Conservation (phyloP, 768 basidiomycete genomes). For the Phanerodontia chrysosporium region DNA sequence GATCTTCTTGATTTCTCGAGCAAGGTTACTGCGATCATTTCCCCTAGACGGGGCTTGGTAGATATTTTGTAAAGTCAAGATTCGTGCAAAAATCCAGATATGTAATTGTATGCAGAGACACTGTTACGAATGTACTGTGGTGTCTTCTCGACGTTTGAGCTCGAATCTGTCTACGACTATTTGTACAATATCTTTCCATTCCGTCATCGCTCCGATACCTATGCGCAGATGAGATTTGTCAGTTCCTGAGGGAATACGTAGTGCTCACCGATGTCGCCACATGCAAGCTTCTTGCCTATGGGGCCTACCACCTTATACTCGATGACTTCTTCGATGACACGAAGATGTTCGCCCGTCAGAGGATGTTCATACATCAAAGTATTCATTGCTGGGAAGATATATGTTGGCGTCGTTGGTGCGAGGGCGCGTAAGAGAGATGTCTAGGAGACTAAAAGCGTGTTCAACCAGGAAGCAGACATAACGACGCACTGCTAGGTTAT, state of each 20-base stretch:
- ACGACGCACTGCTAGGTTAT: slow-evolving; percentile 74
- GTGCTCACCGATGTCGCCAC: slow-evolving; percentile 83
- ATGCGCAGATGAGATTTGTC: background rate
- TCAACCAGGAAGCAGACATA: background rate
- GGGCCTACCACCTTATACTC: slow-evolving; percentile 83
- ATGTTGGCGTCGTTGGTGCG: slow-evolving; percentile 79
- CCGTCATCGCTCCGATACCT: slow-evolving; percentile 95
- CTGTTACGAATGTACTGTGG: background rate
- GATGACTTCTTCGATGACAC: slow-evolving; percentile 68
- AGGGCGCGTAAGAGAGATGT: slow-evolving; percentile 83
- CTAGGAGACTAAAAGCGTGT: slow-evolving; percentile 27
- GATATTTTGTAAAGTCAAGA: slow-evolving; percentile 17
- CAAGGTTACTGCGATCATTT: slow-evolving; percentile 38
- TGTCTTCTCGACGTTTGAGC: slow-evolving; percentile 6
- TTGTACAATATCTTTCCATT: slow-evolving; percentile 86
- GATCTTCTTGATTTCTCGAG: slow-evolving; percentile 32
- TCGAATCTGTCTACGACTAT: slow-evolving; percentile 58
- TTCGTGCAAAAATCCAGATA: too few relatives aligned
- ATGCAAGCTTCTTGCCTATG: slow-evolving; percentile 83
- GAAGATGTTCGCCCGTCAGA: slow-evolving; percentile 80
- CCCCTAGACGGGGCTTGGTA: slow-evolving; percentile 21
- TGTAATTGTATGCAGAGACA: background rate
- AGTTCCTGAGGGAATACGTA: background rate
- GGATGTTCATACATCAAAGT: slow-evolving; percentile 97
- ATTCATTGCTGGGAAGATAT: slow-evolving; percentile 97